Percentiles rank a stretch among this genome's conserved stretches.
phyloP scores from a whole-genome alignment of 2,329 filamentous ascomycete species.

The Hymenoscyphus repandus region DNA sequence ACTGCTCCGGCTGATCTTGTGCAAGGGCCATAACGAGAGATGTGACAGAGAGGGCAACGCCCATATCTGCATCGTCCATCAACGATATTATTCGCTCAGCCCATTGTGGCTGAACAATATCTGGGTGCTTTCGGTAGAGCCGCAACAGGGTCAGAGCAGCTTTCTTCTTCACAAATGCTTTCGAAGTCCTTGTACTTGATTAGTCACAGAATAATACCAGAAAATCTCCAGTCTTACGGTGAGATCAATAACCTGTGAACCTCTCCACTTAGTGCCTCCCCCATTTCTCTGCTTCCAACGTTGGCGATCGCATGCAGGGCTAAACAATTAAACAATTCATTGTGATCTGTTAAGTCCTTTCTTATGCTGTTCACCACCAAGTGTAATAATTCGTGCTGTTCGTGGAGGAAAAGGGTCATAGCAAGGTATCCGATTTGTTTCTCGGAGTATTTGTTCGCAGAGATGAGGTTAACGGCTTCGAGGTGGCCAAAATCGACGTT shows the following conservation, averaged over 20 bases:
- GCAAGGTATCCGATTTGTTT: constrained; percentile 99
- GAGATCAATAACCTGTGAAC: constrained; percentile 93
- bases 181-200: constrained; percentile 58
- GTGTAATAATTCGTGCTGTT: constrained; percentile 92
- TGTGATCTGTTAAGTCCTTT: constrained; percentile 90
- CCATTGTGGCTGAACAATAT: constrained; percentile 94
- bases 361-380: constrained; percentile 97
- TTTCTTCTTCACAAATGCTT: constrained; percentile 99
- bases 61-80: constrained; percentile 94
- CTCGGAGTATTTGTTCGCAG: constrained; percentile 94
- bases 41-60: constrained; percentile 90
- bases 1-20: constrained; percentile 90
- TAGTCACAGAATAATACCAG: constrained; percentile 6
- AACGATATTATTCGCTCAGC: constrained; percentile 96
- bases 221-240: constrained; percentile 57
- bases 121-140: constrained; percentile 88
- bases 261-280: constrained; percentile 84
- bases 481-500: constrained; percentile 98
- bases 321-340: constrained; percentile 95
- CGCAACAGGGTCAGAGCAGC: constrained; percentile 88
- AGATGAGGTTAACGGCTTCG: constrained; percentile 96
- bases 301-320: constrained; percentile 97
- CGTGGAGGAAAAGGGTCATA: constrained; percentile 94
- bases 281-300: constrained; percentile 94
- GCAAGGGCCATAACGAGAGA: constrained; percentile 91